Evolutionary conservation across 805 yeast species (phyloP).

Genomic region (Teunomyces barrocoloradensis): DNA sequence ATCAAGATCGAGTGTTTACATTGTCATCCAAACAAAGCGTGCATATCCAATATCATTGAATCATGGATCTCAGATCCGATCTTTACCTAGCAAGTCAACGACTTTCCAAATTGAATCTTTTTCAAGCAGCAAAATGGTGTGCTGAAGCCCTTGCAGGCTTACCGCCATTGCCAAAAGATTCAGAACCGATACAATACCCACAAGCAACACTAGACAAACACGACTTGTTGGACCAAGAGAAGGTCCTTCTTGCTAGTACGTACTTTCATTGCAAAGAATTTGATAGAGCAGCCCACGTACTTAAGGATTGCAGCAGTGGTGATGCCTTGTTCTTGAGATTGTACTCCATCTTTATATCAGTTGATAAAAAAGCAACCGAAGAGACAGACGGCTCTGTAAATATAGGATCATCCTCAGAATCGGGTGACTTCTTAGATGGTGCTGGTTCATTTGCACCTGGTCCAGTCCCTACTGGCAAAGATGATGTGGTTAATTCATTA

Average conservation of each 20-base stretch:
- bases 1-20: not conserved
- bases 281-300: constrained; percentile 64
- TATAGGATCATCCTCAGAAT: constrained; percentile 19
- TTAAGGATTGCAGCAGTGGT: constrained; percentile 51
- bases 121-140: constrained; percentile 76
- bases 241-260: constrained; percentile 60
- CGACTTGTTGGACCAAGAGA: constrained; percentile 30
- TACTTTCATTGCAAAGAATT: constrained; percentile 84
- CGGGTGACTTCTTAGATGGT: constrained; percentile 18
- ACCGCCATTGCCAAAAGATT: constrained; percentile 10
- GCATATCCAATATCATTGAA: not conserved
- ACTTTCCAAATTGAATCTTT: constrained; percentile 57
- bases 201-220: not conserved
- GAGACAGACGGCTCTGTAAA: constrained; percentile 66
- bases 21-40: not conserved
- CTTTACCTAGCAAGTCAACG: constrained; percentile 30
- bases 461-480: not conserved
- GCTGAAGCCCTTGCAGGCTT: constrained; percentile 78
- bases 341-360: constrained; percentile 69
- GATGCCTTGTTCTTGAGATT: constrained; percentile 59
- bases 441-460: constrained; percentile 3
- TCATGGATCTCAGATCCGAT: constrained; percentile 15
- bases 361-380: constrained; percentile 74
- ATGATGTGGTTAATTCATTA: constrained; percentile 16
- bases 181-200: constrained; percentile 8